Evolutionary conservation across 2,329 filamentous ascomycete species (phyloP), one percentile per base, ranked within the genome.

Genomic region (Epichloe elymi): DNA sequence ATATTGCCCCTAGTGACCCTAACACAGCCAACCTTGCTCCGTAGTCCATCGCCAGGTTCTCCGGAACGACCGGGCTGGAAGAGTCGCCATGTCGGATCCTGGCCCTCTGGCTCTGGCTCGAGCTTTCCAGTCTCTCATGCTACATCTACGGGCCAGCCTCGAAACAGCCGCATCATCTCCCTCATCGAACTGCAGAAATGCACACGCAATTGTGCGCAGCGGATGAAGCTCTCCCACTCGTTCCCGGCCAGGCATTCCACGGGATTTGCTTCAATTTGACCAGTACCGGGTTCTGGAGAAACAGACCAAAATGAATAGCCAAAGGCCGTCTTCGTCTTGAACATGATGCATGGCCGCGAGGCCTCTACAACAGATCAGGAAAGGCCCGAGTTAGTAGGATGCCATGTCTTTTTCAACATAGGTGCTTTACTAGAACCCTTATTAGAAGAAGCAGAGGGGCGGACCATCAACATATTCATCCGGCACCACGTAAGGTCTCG

Each of bases 341-440:
- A 50, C 94, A 93, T 65, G 88, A 95, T 63, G 77, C 80, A 72
- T 95, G 55, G 86, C 87, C 0, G 66, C 75, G 41, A 73, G 83
- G 53, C 76, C 94, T 49, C 70, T 91, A 23, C 54, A 7, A 51
- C 50, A 15, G 57, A 61, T 3, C 64, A 68, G 4, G 77, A 84
- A 55, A 67, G 67, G 52, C 88, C 88, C 0, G 79, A 90, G 50
- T 67, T 95, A 88, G 89, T 2, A 94, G 86, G 77, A 94, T 94
- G 88, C 83, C 83, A 93, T 64, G 83, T 94, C 52, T 77, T 94
- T 94, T 46, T 82, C n/a, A n/a, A n/a, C n/a, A n/a, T 81, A 0
- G 71, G 73, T 2, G 70, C 73, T 1, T 93, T 94, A 63, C 70
- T 95, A 46, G 73, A 76, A 8, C 86, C 86, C 87, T 5, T 5